Conservation (phyloP, 2,329 filamentous ascomycete genomes). For the Bimuria novae-zelandiae region DNA sequence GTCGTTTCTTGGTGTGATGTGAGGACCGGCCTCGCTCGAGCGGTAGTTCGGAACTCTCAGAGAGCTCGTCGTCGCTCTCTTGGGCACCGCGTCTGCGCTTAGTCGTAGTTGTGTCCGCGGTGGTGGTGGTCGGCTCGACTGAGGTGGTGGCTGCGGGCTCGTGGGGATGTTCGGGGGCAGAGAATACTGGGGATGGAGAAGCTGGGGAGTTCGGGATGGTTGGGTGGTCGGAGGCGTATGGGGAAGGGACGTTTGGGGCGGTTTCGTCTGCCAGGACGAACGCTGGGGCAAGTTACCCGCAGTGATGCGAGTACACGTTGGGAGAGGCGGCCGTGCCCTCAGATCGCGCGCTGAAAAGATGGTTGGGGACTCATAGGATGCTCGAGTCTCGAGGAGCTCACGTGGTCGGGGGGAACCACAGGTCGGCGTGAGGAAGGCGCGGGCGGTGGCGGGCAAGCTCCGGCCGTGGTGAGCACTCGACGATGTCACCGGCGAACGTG, state of each 20-base stretch:
- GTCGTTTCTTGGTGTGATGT: conserved; percentile 49
- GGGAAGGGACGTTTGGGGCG: conserved; percentile 60
- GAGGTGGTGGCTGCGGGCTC: conserved; percentile 18
- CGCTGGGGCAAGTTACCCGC: conserved; percentile 38
- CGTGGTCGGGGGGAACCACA: too few species aligned
- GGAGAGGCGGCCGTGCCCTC: conserved; percentile 27
- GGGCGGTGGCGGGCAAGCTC: conserved; percentile 14
- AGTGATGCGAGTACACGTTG: conserved; percentile 32
- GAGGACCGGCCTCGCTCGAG: conserved; percentile 36
- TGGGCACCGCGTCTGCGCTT: conserved; percentile 42
- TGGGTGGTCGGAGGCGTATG: conserved; percentile 70
- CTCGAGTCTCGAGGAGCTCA: too few species aligned
- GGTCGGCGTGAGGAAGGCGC: background rate
- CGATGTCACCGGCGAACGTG: conserved; percentile 30
- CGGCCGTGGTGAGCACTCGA: conserved; percentile 19
- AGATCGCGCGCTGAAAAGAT: conserved; percentile 15
- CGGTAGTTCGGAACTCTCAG: conserved; percentile 23
- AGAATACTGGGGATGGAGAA: conserved; percentile 49
- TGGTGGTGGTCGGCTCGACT: conserved; percentile 18
- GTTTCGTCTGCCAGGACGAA: conserved; percentile 76
- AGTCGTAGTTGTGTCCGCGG: conserved; percentile 14
- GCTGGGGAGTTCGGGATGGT: conserved; percentile 60
- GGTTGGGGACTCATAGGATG: conserved; percentile 25
- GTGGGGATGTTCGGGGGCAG: conserved; percentile 37
- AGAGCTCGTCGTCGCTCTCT: conserved; percentile 28